These are phyloP conservation scores for Vaccinium myrtillus DNA, from an alignment of 148 eudicot genomes.

Conservation along the genomic window DNA sequence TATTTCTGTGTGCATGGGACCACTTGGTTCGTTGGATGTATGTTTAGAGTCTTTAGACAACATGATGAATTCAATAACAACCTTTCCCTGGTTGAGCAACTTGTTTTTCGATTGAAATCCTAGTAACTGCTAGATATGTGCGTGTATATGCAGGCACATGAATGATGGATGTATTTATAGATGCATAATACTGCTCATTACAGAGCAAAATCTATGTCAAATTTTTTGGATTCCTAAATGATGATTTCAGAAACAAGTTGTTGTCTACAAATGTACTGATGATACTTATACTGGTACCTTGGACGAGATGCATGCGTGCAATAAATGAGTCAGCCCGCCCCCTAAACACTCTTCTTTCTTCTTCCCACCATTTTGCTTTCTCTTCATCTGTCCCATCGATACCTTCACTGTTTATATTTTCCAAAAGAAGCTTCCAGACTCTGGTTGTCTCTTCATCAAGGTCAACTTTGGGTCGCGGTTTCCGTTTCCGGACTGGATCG, in stretches of 20 bases:
- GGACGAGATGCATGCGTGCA: constrained; percentile 96
- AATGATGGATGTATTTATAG: too few species aligned
- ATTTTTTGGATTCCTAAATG: not conserved
- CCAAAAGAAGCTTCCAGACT: constrained; percentile 89
- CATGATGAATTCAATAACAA: not conserved
- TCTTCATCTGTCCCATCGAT: constrained; percentile 89
- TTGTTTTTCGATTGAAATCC: not conserved
- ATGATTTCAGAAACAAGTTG: too few species aligned
- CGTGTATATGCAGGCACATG: not conserved
- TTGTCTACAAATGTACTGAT: not conserved
- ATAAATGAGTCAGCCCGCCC: constrained; percentile 93
- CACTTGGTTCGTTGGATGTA: not conserved
- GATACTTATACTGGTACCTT: constrained; percentile 50
- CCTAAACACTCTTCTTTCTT: constrained; percentile 68
- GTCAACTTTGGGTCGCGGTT: constrained; percentile 73
- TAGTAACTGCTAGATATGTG: not conserved
- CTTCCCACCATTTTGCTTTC: constrained; percentile 94
- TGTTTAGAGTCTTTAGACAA: not conserved
- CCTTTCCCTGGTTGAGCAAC: not conserved
- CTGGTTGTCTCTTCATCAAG: constrained; percentile 90
- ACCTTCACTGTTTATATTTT: constrained; percentile 78
- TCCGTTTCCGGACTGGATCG: constrained; percentile 36
- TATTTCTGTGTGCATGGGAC: not conserved
- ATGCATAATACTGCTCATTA: too few species aligned
- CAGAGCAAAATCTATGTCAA: not conserved